phyloP scores from a whole-genome alignment of 305 asterid genomes.

The Fraxinus nigra region DNA sequence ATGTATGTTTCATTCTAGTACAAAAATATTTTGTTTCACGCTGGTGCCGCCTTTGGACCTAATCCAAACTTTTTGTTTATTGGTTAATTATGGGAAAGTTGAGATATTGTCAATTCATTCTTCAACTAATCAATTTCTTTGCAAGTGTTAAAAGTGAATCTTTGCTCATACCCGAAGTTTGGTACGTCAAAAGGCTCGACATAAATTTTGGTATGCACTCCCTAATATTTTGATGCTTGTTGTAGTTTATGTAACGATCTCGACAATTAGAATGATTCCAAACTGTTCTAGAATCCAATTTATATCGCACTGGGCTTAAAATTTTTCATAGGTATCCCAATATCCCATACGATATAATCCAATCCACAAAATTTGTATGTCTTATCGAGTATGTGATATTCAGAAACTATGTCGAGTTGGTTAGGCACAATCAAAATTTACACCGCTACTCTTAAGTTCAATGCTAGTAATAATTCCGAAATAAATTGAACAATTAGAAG shows the following conservation, averaged over 20 bases:
- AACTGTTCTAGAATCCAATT: not conserved
- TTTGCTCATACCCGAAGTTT: not conserved
- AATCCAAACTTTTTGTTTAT: not conserved
- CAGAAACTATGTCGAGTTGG: not conserved
- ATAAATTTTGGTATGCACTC: not conserved
- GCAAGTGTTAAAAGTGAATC: no score
- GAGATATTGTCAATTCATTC: not conserved
- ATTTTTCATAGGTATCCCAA: no score
- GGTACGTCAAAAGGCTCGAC: not conserved
- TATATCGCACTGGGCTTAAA: not conserved
- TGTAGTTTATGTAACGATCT: not conserved
- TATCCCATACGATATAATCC: no score
- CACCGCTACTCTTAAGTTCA: no score
- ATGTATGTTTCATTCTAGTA: no score
- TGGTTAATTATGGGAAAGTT: not conserved
- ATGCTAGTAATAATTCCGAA: no score
- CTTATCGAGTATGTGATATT: not conserved
- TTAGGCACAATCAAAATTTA: not conserved
- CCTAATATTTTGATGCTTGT: not conserved
- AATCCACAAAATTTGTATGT: not conserved
- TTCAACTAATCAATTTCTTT: no score
- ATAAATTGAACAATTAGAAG: no score
- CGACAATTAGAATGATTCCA: not conserved
- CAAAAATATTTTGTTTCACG: no score
- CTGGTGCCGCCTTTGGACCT: not conserved